phyloP scores from a whole-genome alignment of 2,329 filamentous ascomycete species.

The Fusarium tuaranense region DNA sequence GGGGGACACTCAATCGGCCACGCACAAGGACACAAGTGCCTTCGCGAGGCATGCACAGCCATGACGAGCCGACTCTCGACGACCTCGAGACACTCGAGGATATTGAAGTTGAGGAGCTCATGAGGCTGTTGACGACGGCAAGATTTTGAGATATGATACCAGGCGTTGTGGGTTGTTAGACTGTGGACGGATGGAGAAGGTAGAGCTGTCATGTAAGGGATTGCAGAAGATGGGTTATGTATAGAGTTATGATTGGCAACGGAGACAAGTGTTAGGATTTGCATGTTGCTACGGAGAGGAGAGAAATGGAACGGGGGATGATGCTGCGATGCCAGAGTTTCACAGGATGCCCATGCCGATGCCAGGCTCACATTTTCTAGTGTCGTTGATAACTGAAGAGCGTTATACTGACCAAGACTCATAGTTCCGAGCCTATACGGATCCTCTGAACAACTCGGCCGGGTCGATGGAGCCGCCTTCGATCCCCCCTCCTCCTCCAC shows the following conservation, averaged over 20 bases:
- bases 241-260: constrained; percentile 38
- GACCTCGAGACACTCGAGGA: constrained; percentile 46
- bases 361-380: constrained; percentile 37
- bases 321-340: constrained; percentile 45
- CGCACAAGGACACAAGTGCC: constrained; percentile 12
- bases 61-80: constrained; percentile 24
- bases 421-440: constrained; percentile 71
- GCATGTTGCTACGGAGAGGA: constrained; percentile 35
- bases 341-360: constrained; percentile 39
- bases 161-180: constrained; percentile 40
- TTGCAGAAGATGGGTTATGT: constrained; percentile 29
- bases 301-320: constrained; percentile 46
- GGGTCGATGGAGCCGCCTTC: constrained; percentile 67
- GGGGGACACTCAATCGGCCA: constrained; percentile 28
- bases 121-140: constrained; percentile 38
- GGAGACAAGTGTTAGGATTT: constrained; percentile 40
- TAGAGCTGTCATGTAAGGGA: constrained; percentile 34
- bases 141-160: constrained; percentile 38
- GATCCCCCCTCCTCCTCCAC: constrained; percentile 68
- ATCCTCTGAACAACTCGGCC: constrained; percentile 62
- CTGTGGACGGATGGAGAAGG: constrained; percentile 26
- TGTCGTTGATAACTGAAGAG: constrained; percentile 33
- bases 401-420: constrained; percentile 37
- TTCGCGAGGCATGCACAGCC: constrained; percentile 10
- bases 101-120: constrained; percentile 44